Evolutionary conservation across 331 rosid genomes (phyloP).

Genomic region (Pyrus hybrid): DNA sequence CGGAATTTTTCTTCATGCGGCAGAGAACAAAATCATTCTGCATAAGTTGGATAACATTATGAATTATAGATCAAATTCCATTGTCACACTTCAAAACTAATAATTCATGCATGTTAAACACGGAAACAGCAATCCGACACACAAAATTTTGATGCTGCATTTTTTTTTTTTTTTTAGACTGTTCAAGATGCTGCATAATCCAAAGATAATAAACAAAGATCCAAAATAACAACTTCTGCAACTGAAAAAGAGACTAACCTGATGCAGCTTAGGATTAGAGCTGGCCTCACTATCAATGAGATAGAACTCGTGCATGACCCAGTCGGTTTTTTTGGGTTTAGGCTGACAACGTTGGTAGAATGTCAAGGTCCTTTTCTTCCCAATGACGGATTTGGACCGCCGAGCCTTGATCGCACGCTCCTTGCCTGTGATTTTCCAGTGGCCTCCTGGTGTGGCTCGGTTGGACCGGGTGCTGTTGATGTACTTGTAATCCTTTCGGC

Average conservation of each 20-base stretch:
- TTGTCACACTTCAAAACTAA: too few relatives aligned
- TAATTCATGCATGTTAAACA: too few relatives aligned
- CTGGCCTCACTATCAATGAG: background rate
- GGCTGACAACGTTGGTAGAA: conserved; percentile 26
- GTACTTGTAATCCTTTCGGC: conserved; percentile 25
- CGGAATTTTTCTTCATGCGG: background rate
- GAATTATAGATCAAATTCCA: too few relatives aligned
- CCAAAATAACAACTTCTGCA: background rate
- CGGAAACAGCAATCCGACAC: too few relatives aligned
- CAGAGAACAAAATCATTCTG: conserved; percentile 10
- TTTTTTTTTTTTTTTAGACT: too few relatives aligned
- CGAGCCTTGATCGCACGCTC: conserved; percentile 14
- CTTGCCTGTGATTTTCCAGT: conserved; percentile 51
- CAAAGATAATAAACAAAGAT: background rate
- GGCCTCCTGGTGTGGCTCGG: conserved; percentile 32
- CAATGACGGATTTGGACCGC: conserved; percentile 30
- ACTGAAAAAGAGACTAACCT: background rate
- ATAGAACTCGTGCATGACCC: conserved; percentile 53
- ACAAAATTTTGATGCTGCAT: too few relatives aligned
- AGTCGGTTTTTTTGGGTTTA: conserved; percentile 6
- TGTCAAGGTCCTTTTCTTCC: conserved; percentile 45
- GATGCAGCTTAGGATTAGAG: background rate
- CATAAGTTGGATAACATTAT: background rate
- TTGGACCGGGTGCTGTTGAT: conserved; percentile 22
- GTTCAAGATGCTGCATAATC: too few relatives aligned